Evolutionary conservation across 805 yeast species (phyloP).

Genomic region (Metschnikowia arizonensis): DNA sequence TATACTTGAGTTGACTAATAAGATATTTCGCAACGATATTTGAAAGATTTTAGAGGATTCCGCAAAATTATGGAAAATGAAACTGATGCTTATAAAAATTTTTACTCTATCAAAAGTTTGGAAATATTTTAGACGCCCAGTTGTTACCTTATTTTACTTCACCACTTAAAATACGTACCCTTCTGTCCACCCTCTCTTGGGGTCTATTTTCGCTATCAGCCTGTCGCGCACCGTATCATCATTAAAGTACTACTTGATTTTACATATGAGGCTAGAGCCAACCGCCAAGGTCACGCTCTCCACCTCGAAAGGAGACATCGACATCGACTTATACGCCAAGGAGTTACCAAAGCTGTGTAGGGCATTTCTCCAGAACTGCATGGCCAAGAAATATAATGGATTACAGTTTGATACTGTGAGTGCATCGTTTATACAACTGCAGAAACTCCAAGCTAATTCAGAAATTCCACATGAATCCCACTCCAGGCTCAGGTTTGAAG

Average conservation of each 20-base stretch:
- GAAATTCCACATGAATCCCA: slow-evolving; percentile 42
- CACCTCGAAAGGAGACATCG: slow-evolving; percentile 58
- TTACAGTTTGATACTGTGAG: slow-evolving; percentile 40
- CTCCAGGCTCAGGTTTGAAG: slow-evolving; percentile 45
- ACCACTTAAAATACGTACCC: no score
- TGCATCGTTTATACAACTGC: slow-evolving; percentile 21
- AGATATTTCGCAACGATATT: no score
- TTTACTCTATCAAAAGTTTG: no score
- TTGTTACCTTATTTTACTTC: no score
- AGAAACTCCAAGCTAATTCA: slow-evolving; percentile 7
- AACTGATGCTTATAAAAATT: no score
- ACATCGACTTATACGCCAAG: slow-evolving; percentile 64
- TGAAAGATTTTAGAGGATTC: no score
- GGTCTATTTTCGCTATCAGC: background rate
- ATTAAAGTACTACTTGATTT: background rate
- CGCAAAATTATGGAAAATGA: no score
- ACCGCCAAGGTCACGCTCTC: slow-evolving; percentile 53
- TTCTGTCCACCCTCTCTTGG: no score
- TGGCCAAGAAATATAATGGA: slow-evolving; percentile 40
- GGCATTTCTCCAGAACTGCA: slow-evolving; percentile 47
- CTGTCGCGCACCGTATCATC: background rate
- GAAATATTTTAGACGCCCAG: no score
- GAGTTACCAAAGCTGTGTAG: slow-evolving; percentile 52
- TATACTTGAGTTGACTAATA: no score
- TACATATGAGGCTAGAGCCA: slow-evolving; percentile 40